Base-by-base conservation (phyloP, 1,284 basidiomycete genomes). In the Apiotrichum mycotoxinovorans region DNA sequence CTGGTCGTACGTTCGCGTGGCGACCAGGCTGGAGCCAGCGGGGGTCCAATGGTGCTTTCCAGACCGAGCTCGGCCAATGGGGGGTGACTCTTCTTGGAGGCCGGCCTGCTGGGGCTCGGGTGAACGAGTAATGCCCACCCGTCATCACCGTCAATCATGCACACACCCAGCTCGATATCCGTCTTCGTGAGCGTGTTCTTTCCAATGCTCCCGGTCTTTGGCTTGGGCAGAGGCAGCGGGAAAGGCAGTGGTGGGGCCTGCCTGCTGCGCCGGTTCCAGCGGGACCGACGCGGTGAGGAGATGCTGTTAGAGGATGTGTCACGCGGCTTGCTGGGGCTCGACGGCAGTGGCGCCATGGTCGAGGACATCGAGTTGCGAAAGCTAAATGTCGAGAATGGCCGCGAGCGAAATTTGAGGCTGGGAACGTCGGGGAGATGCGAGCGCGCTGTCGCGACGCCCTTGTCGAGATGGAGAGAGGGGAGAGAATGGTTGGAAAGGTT, bases 71-170 rank as follows among this genome's bases (percentile, higher is more conserved):
- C 18, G 10, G 35, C 5, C 35, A 37, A n/a, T n/a, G n/a, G n/a
- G 30, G 12, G 30, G 30, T 30, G 7, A 30, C 12, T 30, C 30
- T 30, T 30, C 30, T n/a, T n/a, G n/a, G n/a, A n/a, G n/a, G 30
- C 7, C 30, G 30, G 30, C 30, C 7, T 5, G n/a, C n/a, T n/a
- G n/a, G n/a, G n/a, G n/a, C n/a, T n/a, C n/a, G n/a, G 34, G 34
- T 50, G 48, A 2, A 50, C 35, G 10, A 50, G 47, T 14, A 49
- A 37, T 17, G 48, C 48, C 48, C 48, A 50, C 18, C 38, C 48
- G 48, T 50, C 48, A 10, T 50, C 48, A 2, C 38, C 48, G 9
- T 50, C 48, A 4, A 50, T 50, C 35, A 50, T 50, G 48, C 38
- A 30, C 14, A 50, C 48, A 17, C 35, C 48, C 5, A 50, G 34